Evolutionary conservation across 192 early-diverging fungal species (phyloP).

Genomic region (Lobosporangium transversale): DNA sequence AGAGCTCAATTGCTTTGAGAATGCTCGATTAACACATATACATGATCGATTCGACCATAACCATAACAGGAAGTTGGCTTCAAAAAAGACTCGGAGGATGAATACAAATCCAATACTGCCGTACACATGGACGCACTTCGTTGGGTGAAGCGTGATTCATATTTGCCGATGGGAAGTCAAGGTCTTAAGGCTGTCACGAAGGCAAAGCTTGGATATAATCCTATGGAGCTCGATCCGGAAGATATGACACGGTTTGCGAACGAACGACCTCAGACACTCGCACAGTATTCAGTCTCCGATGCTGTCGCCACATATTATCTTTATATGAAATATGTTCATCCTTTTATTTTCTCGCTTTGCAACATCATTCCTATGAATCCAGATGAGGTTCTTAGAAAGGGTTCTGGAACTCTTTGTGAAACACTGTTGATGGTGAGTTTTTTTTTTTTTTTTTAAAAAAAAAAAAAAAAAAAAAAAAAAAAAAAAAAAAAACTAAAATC

Average conservation of each 20-base stretch:
- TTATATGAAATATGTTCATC: slow-evolving; percentile 99
- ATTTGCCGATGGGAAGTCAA: slow-evolving; percentile 96
- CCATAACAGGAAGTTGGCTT: slow-evolving; percentile 87
- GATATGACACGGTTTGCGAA: slow-evolving; percentile 96
- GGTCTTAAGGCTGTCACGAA: slow-evolving; percentile 97
- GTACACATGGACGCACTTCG: slow-evolving; percentile 96
- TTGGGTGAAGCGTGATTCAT: slow-evolving; percentile 99
- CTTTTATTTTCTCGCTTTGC: slow-evolving; percentile 99
- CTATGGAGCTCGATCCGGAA: slow-evolving; percentile 98
- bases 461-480: no score
- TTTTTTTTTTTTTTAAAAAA: not conserved
- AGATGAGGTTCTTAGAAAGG: slow-evolving; percentile 96
- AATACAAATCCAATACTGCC: slow-evolving; percentile 88
- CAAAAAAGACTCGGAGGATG: slow-evolving; percentile 74
- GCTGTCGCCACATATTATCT: slow-evolving; percentile 99
- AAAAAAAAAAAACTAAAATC: no score
- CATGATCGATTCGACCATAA: no score
- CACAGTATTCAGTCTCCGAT: slow-evolving; percentile 99
- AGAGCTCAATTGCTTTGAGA: no score
- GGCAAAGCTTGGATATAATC: slow-evolving; percentile 96
- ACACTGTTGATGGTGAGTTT: slow-evolving; percentile 88
- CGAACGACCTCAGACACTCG: slow-evolving; percentile 91
- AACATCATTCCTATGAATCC: slow-evolving; percentile 98
- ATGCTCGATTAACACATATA: no score
- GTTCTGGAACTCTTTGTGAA: slow-evolving; percentile 97